Evolutionary conservation across 495 filamentous ascomycete species (phyloP), one percentile per base, ranked within the genome.

Genomic region (Penicillium turbatum): DNA sequence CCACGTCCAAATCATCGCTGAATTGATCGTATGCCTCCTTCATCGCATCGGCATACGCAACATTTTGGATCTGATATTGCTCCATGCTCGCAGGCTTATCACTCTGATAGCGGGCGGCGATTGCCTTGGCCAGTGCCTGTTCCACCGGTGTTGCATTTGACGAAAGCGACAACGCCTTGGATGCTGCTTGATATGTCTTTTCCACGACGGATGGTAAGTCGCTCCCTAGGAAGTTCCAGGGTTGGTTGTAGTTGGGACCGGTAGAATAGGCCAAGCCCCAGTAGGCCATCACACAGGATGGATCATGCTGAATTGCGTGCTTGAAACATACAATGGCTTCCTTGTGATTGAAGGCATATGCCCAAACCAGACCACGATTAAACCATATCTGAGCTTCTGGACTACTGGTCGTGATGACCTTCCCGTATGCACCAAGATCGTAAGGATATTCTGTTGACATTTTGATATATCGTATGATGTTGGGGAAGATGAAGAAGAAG

Each of bases 241-340:
- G 78, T 63, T 86, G 85, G 60, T 88, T 87, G 64, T 88, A 88
- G 56, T 88, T 86, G 5, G 85, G 84, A 5, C 85, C 85, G 0
- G 83, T 59, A 9, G 79, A 63, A 60, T 79, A 87, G 0, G 85
- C 83, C 2, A 85, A 60, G 0, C 85, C 85, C 85, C 85, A 88
- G 51, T 83, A 79, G 15, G 84, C 84, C 64, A 87, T 81, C 9
- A 77, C 74, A 61, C 80, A 86, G 12, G 64, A 56, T 1, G 68
- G 54, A 61, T 88, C 84, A 46, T 68, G 51, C 4, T 68, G 67
- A 42, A 82, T 76, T 24, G 82, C 82, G 12, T 74, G 73, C 50
- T 82, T 71, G 55, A 86, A 86, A 65, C 84, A 87, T 53, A 61
- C 64, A 6, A 67, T 69, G 3, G 65, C 59, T 48, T 73, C 68